Percentiles rank a stretch among this genome's conserved stretches.
Evolutionary conservation across 2,329 filamentous ascomycete species (phyloP).

Genomic region (Amauroascus verrucosus): DNA sequence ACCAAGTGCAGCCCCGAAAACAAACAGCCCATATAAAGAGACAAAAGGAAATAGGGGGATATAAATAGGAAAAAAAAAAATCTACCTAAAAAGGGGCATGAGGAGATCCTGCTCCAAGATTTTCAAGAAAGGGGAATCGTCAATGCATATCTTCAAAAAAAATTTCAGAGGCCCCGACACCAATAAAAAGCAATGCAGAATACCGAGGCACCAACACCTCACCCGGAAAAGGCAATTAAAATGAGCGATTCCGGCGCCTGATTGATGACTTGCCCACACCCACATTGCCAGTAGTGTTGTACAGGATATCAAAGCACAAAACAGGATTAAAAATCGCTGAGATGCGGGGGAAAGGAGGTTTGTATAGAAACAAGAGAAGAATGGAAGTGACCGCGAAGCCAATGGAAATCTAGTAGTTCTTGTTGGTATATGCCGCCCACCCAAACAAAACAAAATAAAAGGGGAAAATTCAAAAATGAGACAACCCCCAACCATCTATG

Average conservation of each 20-base stretch:
- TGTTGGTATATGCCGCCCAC: conserved; percentile 8
- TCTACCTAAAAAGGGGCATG: not conserved
- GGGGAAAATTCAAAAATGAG: not conserved
- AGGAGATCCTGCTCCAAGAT: conserved; percentile 11
- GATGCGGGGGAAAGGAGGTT: conserved; percentile 1
- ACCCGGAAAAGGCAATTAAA: conserved; percentile 5
- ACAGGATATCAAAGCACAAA: conserved; percentile 8
- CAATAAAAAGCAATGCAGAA: conserved; percentile 5
- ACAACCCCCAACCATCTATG: conserved; percentile 7
- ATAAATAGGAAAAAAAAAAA: not conserved
- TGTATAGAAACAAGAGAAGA: not conserved
- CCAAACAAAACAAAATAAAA: not conserved
- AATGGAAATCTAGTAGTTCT: conserved; percentile 5
- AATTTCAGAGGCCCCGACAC: conserved; percentile 2
- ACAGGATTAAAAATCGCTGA: conserved; percentile 11
- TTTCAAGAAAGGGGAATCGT: conserved; percentile 7
- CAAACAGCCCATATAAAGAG: not conserved
- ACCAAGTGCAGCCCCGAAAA: conserved; percentile 8
- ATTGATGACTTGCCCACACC: conserved; percentile 8
- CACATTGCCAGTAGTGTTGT: conserved; percentile 7
- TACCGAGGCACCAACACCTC: conserved; percentile 11
- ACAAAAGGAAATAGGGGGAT: not conserved
- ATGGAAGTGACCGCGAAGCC: conserved; percentile 6
- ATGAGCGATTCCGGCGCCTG: conserved; percentile 7
- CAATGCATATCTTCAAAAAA: conserved; percentile 6